A percentile compares a stretch with the other conserved stretches of the same genome.
Conservation (phyloP, 2,329 filamentous ascomycete genomes). For the Penicillium polonicum region DNA sequence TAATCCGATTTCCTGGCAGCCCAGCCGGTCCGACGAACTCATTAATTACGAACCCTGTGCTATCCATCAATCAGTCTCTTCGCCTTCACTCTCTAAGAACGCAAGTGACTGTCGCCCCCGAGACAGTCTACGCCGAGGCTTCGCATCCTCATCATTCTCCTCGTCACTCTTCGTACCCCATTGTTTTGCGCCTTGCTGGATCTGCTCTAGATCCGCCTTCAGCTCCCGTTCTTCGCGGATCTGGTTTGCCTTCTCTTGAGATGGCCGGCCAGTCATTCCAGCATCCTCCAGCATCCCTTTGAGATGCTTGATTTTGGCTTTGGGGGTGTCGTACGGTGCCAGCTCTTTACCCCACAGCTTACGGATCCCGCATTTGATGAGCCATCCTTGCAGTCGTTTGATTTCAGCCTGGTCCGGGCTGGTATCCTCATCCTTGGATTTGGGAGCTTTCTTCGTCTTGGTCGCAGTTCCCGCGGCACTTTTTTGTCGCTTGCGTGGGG, state of each 20-base stretch:
- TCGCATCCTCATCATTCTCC: constrained; percentile 40
- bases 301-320: constrained; percentile 79
- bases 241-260: constrained; percentile 74
- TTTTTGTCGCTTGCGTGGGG: constrained; percentile 53
- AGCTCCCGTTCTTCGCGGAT: constrained; percentile 89
- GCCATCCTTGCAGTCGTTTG: constrained; percentile 81
- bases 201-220: constrained; percentile 76
- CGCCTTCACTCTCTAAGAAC: constrained; percentile 69
- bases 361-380: constrained; percentile 85
- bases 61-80: constrained; percentile 53
- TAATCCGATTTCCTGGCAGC: not conserved
- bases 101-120: constrained; percentile 47
- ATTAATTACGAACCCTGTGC: not conserved
- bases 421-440: constrained; percentile 48
- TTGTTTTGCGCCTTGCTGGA: constrained; percentile 73
- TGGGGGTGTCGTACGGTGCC: constrained; percentile 68
- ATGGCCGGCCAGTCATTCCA: constrained; percentile 88
- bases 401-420: constrained; percentile 74
- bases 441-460: constrained; percentile 37
- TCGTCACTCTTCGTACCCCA: constrained; percentile 63
- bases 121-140: constrained; percentile 40
- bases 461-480: constrained; percentile 26
- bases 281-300: constrained; percentile 73
- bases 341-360: constrained; percentile 90
- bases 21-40: not conserved